A percentile compares a stretch with the other conserved stretches of the same genome.
phyloP scores from a whole-genome alignment of 2,329 filamentous ascomycete species.

The Alternaria sp. region DNA sequence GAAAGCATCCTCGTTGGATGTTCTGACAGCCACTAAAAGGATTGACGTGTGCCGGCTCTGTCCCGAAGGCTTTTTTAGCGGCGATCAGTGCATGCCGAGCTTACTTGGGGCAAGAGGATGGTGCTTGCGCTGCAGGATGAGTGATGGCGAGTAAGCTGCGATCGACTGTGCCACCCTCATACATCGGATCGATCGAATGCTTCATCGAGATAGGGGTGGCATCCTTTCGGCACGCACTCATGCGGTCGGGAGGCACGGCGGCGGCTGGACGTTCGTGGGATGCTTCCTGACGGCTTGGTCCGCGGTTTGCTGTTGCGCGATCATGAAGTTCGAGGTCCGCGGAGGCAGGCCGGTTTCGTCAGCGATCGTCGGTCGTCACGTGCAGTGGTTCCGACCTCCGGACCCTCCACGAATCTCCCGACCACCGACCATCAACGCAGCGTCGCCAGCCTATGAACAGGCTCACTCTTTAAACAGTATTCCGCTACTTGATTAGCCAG shows the following conservation, averaged over 20 bases:
- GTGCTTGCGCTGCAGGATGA: not conserved
- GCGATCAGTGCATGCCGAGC: not conserved
- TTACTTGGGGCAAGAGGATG: not conserved
- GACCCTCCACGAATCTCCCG: too few species aligned
- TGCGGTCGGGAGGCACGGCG: too few species aligned
- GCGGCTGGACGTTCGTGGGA: too few species aligned
- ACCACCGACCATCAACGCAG: too few species aligned
- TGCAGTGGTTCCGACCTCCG: too few species aligned
- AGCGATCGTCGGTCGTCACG: too few species aligned
- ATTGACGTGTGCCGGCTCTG: constrained; percentile 3
- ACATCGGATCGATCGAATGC: not conserved
- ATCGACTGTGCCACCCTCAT: not conserved
- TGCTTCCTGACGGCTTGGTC: not conserved
- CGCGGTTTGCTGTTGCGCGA: too few species aligned
- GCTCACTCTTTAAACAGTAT: too few species aligned
- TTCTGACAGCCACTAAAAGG: not conserved
- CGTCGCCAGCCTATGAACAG: too few species aligned
- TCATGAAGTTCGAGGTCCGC: too few species aligned
- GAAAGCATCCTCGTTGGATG: not conserved
- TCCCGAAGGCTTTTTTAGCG: not conserved
- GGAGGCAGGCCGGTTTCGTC: too few species aligned
- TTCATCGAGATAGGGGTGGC: not conserved
- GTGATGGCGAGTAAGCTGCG: not conserved
- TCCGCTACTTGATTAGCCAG: too few species aligned
- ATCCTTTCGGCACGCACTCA: not conserved